Base-by-base conservation (phyloP, 148 eudicot genomes). In the Vaccinium vitisidaea region DNA sequence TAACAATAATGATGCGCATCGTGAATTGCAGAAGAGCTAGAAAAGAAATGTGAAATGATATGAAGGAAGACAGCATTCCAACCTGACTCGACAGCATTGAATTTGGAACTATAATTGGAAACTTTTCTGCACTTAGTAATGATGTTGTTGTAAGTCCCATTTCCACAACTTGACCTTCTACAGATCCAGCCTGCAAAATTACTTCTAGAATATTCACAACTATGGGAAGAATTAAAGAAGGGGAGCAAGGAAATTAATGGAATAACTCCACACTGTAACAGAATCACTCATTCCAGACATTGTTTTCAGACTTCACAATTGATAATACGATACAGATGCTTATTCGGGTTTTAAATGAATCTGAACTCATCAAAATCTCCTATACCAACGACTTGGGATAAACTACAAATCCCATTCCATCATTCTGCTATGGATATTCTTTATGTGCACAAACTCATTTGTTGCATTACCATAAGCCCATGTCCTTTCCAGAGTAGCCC, bases 131-230 rank as follows among this genome's bases (percentile, higher is more conserved):
- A 91, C 92, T 95, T 85, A 95, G 86, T 80, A 97, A 88, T 69
- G 93, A 86, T 84, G 98, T 97, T 70, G 96, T 93, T 27, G 98
- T 95, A 30, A 97, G 92, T 80, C 98, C 98, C 98, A 97, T 94
- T 54, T 95, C 99, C 77, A 94, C 93, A 80, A 97, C 99, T 92
- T 97, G 98, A 56, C 99, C 99, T 93, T 97, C 98, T 21, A 97
- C 91, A 77, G 98, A 90, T 87, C 99, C 99, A 85, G 99, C 99
- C 99, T 97, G 91, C 88, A 93, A 87, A 84, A 80, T 61, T 43
- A 43, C 46, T 43, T 43, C 46, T 85, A 83, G 23, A n/a, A 46
- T 14, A 4, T 58, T 77, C 70, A 8, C 11, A 36, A 8, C 67
- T 8, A 70, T 30, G 46, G 30, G 12, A 53, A 84, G 80, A 46